Conservation (phyloP, 495 filamentous ascomycete species). For the Penicillium roqueforti region DNA sequence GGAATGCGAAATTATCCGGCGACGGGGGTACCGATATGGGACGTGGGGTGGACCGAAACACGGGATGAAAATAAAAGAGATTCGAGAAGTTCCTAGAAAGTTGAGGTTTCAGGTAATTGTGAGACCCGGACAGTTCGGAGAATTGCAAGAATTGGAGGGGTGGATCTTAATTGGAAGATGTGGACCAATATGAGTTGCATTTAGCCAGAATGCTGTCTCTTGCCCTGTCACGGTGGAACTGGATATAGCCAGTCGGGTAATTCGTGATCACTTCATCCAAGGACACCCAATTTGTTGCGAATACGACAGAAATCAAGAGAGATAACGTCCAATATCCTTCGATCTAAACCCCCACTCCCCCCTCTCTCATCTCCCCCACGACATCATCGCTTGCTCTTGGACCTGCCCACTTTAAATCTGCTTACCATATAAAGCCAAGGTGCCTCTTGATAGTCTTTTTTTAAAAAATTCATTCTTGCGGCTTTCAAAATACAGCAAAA, state of each 20-base stretch:
- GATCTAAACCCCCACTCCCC: background rate
- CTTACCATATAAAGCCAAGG: conserved; percentile 7
- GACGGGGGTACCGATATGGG: background rate
- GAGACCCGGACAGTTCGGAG: background rate
- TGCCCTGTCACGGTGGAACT: background rate
- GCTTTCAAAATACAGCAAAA: conserved; percentile 19
- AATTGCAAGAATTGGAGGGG: conserved; percentile 1
- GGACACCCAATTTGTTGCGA: background rate
- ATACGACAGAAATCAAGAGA: too few species aligned
- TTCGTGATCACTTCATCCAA: background rate
- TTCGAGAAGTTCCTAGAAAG: conserved; percentile 16
- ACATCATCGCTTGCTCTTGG: conserved; percentile 30
- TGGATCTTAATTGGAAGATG: background rate
- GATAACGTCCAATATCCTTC: background rate
- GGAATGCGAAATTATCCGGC: conserved; percentile 18
- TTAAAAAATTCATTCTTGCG: conserved; percentile 1
- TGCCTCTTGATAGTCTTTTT: background rate
- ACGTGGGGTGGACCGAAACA: conserved; percentile 9
- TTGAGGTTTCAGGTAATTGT: background rate
- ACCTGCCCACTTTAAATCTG: conserved; percentile 31
- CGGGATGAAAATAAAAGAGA: background rate
- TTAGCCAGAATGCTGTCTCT: conserved; percentile 18
- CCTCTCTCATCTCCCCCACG: conserved; percentile 4
- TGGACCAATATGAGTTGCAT: background rate
- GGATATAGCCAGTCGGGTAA: conserved; percentile 1